Conservation (phyloP, 768 basidiomycete genomes). For the Neoboletus magnificus region DNA sequence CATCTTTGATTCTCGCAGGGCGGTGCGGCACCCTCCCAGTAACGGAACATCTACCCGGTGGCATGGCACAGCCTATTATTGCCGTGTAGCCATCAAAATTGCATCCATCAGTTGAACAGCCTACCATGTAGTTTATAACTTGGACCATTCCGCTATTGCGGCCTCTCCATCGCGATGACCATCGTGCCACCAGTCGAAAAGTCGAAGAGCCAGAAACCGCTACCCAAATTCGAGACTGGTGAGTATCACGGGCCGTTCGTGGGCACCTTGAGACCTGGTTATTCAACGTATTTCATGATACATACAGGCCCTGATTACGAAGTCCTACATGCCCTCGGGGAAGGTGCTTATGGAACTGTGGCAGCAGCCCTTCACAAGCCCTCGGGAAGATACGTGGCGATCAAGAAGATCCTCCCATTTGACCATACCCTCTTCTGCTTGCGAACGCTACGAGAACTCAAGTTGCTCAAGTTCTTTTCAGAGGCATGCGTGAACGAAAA, state of each 20-base stretch:
- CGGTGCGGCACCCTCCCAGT: not conserved
- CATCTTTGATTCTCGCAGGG: conserved; percentile 12
- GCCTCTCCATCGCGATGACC: conserved; percentile 1
- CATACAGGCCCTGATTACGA: conserved; percentile 66
- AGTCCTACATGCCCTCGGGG: conserved; percentile 70
- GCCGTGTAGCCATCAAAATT: conserved; percentile 6
- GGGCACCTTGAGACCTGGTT: conserved; percentile 1
- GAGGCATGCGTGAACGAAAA: conserved; percentile 80
- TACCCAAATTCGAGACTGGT: conserved; percentile 76
- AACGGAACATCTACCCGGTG: not conserved
- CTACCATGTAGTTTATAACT: conserved; percentile 3
- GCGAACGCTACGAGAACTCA: conserved; percentile 86
- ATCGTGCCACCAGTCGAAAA: conserved; percentile 9
- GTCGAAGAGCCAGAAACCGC: conserved; percentile 54
- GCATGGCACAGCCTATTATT: conserved; percentile 1
- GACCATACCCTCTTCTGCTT: conserved; percentile 92
- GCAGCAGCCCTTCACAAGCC: conserved; percentile 84
- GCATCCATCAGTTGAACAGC: conserved; percentile 8
- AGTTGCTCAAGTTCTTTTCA: conserved; percentile 83
- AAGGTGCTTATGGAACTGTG: conserved; percentile 90
- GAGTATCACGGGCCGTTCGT: conserved; percentile 8
- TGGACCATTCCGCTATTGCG: not conserved
- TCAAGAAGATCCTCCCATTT: conserved; percentile 94
- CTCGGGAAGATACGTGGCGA: conserved; percentile 80
- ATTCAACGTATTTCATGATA: conserved; percentile 2